Evolutionary conservation across 805 yeast genomes (phyloP).

Genomic region (Schwanniomyces pseudopolymorphus): DNA sequence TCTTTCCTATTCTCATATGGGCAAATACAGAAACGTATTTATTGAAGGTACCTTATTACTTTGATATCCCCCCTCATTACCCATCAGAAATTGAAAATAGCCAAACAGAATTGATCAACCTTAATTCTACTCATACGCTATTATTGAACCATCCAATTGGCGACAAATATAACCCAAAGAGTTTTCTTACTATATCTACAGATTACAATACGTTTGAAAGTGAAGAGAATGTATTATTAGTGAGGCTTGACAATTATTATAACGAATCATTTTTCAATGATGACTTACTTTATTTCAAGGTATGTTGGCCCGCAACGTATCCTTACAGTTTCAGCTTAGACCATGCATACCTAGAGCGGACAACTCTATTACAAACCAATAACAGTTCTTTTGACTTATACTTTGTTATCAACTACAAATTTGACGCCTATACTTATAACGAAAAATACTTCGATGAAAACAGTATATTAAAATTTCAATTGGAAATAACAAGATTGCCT

Average conservation of each 20-base stretch:
- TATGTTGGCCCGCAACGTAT: constrained; percentile 38
- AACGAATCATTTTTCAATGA: constrained; percentile 23
- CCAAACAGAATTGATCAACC: background rate
- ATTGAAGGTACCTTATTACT: constrained; percentile 33
- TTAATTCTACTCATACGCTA: constrained; percentile 22
- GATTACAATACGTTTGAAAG: constrained; percentile 9
- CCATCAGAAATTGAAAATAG: constrained; percentile 5
- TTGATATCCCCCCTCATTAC: constrained; percentile 17
- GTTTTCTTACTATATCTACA: background rate
- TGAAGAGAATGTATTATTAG: constrained; percentile 18
- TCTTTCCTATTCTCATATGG: background rate
- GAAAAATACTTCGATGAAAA: constrained; percentile 6
- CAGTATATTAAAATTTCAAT: constrained; percentile 18
- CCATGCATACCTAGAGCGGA: constrained; percentile 21
- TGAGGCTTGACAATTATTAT: constrained; percentile 34
- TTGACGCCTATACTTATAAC: constrained; percentile 21
- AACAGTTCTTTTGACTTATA: constrained; percentile 20
- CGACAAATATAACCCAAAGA: constrained; percentile 3
- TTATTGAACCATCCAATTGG: constrained; percentile 25
- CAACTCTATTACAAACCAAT: constrained; percentile 6
- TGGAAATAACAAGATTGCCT: constrained; percentile 28
- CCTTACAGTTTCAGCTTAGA: constrained; percentile 24
- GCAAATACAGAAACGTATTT: constrained; percentile 41
- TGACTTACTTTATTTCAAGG: constrained; percentile 26
- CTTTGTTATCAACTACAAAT: constrained; percentile 18